phyloP scores from a whole-genome alignment of 306 rosid genomes.

The Acacia crassicarpa region DNA sequence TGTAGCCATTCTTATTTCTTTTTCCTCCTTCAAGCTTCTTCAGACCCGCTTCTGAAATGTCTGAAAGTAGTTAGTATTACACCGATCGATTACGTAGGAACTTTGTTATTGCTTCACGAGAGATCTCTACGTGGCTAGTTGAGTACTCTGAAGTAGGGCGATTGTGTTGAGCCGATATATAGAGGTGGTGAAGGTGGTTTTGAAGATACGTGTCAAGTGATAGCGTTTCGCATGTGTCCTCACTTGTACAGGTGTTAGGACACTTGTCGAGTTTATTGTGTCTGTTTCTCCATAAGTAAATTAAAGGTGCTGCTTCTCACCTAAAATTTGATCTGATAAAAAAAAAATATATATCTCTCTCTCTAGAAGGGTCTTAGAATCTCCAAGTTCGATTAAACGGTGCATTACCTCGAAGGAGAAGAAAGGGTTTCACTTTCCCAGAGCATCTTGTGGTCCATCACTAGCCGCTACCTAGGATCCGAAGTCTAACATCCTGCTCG shows the following conservation, averaged over 20 bases:
- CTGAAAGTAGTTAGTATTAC: not conserved
- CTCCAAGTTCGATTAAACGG: constrained; percentile 37
- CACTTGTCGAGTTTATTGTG: constrained; percentile 52
- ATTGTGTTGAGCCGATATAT: constrained; percentile 30
- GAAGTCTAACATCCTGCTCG: not conserved
- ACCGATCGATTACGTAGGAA: not conserved
- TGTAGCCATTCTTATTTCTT: constrained; percentile 51
- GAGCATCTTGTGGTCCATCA: not conserved
- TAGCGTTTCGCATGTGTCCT: constrained; percentile 43
- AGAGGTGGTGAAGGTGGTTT: not conserved
- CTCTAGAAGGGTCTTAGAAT: not conserved
- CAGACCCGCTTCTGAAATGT: not conserved
- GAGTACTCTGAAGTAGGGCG: not conserved
- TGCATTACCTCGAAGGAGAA: constrained; percentile 23
- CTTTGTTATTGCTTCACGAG: not conserved
- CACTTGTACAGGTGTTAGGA: constrained; percentile 65
- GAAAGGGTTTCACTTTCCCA: not conserved
- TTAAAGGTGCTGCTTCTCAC: not conserved
- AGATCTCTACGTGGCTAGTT: not conserved
- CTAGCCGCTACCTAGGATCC: not conserved
- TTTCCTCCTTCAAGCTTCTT: not conserved
- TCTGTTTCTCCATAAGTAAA: not conserved
- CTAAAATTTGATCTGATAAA: not conserved
- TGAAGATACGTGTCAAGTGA: constrained; percentile 54
- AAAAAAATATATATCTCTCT: not conserved